Percentiles rank a stretch among this genome's conserved stretches.
Evolutionary conservation across 2,329 filamentous ascomycete species (phyloP).

Genomic region (Colletotrichum shisoi): DNA sequence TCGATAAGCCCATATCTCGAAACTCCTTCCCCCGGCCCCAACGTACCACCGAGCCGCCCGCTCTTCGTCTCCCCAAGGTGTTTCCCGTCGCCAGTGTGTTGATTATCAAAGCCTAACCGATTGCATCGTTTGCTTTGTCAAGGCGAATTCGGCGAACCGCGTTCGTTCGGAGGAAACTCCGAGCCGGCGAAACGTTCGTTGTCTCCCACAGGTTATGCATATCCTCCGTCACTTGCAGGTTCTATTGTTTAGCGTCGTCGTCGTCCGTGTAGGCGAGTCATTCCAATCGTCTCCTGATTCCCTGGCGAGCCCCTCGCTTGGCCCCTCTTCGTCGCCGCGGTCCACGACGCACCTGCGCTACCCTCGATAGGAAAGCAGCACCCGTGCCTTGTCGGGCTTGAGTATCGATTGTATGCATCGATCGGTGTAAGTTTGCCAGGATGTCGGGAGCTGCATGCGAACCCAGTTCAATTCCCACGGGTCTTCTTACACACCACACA

Average conservation of each 20-base stretch:
- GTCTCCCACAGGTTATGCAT: background rate
- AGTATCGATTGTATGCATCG: constrained; percentile 22
- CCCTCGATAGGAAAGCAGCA: constrained; percentile 24
- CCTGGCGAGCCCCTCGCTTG: constrained; percentile 9
- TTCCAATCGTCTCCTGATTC: background rate
- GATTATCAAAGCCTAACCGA: background rate
- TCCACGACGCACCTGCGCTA: constrained; percentile 18
- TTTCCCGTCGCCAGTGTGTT: constrained; percentile 8
- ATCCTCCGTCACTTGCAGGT: background rate
- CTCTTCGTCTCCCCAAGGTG: constrained; percentile 1
- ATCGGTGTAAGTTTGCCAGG: background rate
- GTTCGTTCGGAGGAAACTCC: constrained; percentile 12
- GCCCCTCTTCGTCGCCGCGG: constrained; percentile 15
- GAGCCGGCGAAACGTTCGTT: background rate
- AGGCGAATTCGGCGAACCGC: constrained; percentile 8
- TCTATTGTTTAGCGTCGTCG: background rate
- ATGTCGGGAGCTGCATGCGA: background rate
- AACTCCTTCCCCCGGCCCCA: background rate
- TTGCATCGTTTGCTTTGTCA: background rate
- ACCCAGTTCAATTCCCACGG: too few relatives aligned
- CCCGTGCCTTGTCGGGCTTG: constrained; percentile 23
- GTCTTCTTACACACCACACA: background rate
- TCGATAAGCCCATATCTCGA: background rate
- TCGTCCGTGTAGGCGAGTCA: constrained; percentile 16
- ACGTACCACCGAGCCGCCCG: constrained; percentile 24